phyloP scores from a whole-genome alignment of 2,329 filamentous ascomycete species.

The Emergomyces pasteurianus region DNA sequence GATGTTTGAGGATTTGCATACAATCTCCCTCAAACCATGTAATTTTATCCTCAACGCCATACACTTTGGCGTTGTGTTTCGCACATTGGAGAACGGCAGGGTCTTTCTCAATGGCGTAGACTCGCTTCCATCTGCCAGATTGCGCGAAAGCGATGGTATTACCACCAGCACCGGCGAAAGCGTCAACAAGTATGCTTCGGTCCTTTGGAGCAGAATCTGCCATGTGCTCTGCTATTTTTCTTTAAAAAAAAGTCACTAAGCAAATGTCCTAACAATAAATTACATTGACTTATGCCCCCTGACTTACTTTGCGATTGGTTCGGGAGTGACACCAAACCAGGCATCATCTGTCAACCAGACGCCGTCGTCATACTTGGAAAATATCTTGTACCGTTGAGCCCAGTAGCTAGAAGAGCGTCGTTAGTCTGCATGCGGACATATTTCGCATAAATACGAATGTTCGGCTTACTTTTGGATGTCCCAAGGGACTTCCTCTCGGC shows the following conservation, averaged over 20 bases:
- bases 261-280: not conserved
- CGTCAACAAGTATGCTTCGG: slow-evolving; percentile 65
- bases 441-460: not conserved
- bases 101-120: slow-evolving; percentile 85
- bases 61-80: slow-evolving; percentile 79
- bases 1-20: slow-evolving; percentile 54
- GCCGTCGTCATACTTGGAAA: slow-evolving; percentile 74
- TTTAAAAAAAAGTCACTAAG: slow-evolving; percentile 18
- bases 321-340: slow-evolving; percentile 95
- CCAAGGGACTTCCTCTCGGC: slow-evolving; percentile 59
- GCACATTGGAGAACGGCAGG: slow-evolving; percentile 71
- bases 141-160: slow-evolving; percentile 92
- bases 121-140: slow-evolving; percentile 62
- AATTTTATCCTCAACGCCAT: slow-evolving; percentile 66
- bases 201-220: slow-evolving; percentile 40
- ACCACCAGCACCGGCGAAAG: slow-evolving; percentile 83
- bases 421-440: slow-evolving; percentile 1
- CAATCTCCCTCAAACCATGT: slow-evolving; percentile 81
- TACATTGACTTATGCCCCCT: not conserved
- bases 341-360: slow-evolving; percentile 84
- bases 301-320: slow-evolving; percentile 70
- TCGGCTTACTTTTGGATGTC: slow-evolving; percentile 66
- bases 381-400: slow-evolving; percentile 77
- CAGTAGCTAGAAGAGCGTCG: slow-evolving; percentile 57
- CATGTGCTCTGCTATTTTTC: slow-evolving; percentile 66